A percentile compares a stretch with the other conserved stretches of the same genome.
Conservation (phyloP, 176 grass and related monocot species). For the Aegilops speltoides region DNA sequence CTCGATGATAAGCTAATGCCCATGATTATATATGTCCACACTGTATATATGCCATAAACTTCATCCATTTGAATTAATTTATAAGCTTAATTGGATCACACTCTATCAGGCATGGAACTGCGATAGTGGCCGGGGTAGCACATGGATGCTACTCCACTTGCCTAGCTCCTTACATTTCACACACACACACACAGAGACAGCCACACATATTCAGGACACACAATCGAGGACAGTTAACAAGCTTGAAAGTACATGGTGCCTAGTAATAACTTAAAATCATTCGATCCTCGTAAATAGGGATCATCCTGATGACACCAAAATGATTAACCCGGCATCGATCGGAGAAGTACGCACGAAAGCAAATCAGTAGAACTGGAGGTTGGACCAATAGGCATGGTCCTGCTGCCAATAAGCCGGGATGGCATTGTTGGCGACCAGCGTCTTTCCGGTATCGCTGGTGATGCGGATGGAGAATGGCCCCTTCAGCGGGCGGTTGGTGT, state of each 20-base stretch:
- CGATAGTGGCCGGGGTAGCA: constrained; percentile 5
- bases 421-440: constrained; percentile 47
- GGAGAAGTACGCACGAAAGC: not conserved
- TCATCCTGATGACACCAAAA: not conserved
- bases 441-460: constrained; percentile 50
- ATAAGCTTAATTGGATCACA: not conserved
- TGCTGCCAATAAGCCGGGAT: constrained; percentile 50
- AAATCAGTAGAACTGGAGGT: not conserved
- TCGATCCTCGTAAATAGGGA: not conserved
- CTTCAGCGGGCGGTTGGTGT: not conserved
- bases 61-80: not conserved
- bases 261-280: not conserved
- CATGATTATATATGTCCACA: not conserved
- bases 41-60: not conserved
- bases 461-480: constrained; percentile 23
- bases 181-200: not conserved
- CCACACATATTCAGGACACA: not conserved
- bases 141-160: constrained; percentile 17
- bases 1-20: not conserved
- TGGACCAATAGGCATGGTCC: not conserved
- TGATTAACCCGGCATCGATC: not conserved
- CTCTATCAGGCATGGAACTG: not conserved
- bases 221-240: not conserved
- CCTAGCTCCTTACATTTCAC: not conserved
- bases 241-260: not conserved